Conservation (phyloP, 2,329 filamentous ascomycete genomes). For the Exophiala bonariae region DNA sequence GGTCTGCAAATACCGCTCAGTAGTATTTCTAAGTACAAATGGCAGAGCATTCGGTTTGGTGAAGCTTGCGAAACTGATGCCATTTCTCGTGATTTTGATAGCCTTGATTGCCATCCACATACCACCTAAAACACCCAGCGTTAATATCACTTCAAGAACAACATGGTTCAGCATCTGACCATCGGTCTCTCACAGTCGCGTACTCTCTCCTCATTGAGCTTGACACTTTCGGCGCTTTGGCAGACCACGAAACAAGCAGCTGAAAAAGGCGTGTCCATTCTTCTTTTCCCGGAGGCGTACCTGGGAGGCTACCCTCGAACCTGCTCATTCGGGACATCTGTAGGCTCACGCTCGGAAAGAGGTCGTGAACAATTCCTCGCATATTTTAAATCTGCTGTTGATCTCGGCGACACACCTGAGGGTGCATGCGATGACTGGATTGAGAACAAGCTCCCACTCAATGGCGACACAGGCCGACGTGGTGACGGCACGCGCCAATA, state of each 20-base stretch:
- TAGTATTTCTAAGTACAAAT: too few relatives aligned
- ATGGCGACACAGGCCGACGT: constrained; percentile 33
- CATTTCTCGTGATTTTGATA: too few relatives aligned
- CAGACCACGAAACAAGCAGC: constrained; percentile 63
- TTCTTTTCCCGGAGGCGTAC: constrained; percentile 89
- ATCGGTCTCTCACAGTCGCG: constrained; percentile 47
- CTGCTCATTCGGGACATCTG: constrained; percentile 70
- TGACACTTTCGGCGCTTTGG: constrained; percentile 68
- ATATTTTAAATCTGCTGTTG: constrained; percentile 77
- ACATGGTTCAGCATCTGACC: constrained; percentile 41
- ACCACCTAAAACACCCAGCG: too few relatives aligned
- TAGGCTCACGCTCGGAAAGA: constrained; percentile 66
- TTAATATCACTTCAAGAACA: background rate
- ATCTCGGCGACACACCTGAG: constrained; percentile 74
- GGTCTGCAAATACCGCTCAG: too few relatives aligned
- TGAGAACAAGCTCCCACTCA: constrained; percentile 56
- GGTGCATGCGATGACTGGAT: constrained; percentile 75
- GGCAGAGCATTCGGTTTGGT: too few relatives aligned
- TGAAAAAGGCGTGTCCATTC: constrained; percentile 59
- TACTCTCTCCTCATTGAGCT: constrained; percentile 41
- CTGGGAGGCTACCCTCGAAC: constrained; percentile 87
- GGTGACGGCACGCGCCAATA: constrained; percentile 75
- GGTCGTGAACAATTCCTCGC: constrained; percentile 79
- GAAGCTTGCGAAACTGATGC: too few relatives aligned
- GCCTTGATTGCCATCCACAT: too few relatives aligned